Evolutionary conservation across 106 monocot species (phyloP).

Genomic region (Alisma plantagoaquatica): DNA sequence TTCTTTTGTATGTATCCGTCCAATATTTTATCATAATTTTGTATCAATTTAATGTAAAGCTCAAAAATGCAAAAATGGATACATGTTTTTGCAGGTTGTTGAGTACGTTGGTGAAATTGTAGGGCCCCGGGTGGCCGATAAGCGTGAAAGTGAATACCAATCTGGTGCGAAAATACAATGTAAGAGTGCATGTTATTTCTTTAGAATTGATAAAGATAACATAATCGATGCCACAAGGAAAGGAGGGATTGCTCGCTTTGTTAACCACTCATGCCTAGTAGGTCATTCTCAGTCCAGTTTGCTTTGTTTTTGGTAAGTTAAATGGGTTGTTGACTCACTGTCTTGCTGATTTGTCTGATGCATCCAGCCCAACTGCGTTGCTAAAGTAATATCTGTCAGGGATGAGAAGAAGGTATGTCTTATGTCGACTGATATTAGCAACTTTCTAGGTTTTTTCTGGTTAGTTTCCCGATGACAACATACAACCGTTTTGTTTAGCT

Average conservation of each 20-base stretch:
- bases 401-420: conserved; percentile 77
- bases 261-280: conserved; percentile 97
- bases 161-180: conserved; percentile 69
- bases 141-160: conserved; percentile 90
- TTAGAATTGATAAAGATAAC: conserved; percentile 85
- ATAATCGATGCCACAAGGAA: conserved; percentile 96
- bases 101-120: conserved; percentile 97
- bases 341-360: background rate
- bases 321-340: background rate
- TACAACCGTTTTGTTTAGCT: no score
- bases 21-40: background rate
- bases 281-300: background rate
- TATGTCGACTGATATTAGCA: no score
- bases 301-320: background rate
- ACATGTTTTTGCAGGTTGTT: conserved; percentile 46
- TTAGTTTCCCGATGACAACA: no score
- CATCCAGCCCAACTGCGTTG: conserved; percentile 88
- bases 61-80: background rate
- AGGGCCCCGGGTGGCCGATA: conserved; percentile 81
- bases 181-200: conserved; percentile 98
- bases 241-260: conserved; percentile 94
- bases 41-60: background rate
- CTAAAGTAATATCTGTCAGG: conserved; percentile 76
- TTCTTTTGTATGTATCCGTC: background rate
- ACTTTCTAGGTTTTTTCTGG: no score